phyloP scores from a whole-genome alignment of 176 grass and related monocot genomes.

The Aegilops bicornis region DNA sequence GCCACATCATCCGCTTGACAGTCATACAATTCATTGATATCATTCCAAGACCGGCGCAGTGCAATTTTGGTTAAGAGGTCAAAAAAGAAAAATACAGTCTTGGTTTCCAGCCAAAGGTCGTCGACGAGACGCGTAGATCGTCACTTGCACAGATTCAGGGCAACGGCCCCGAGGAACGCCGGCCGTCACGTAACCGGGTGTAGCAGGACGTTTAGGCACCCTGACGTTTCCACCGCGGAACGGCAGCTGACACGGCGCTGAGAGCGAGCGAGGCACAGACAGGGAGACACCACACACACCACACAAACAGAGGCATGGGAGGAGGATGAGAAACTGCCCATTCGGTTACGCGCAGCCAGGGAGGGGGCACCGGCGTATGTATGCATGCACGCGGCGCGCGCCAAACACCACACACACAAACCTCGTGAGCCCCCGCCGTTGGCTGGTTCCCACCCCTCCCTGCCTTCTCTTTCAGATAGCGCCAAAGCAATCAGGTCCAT shows the following conservation, averaged over 20 bases:
- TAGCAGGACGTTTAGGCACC: not conserved
- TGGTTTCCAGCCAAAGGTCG: not conserved
- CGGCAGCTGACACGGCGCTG: not conserved
- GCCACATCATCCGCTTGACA: not conserved
- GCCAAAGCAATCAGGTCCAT: conserved; percentile 1
- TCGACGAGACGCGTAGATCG: not conserved
- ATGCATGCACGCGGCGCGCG: conserved; percentile 5
- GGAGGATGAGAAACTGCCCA: not conserved
- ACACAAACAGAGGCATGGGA: not conserved
- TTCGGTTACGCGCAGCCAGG: conserved; percentile 26
- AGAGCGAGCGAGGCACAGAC: not conserved
- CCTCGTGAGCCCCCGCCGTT: conserved; percentile 12
- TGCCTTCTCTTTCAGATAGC: not conserved
- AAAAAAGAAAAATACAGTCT: too few species aligned
- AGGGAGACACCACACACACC: not conserved
- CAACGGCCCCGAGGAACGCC: not conserved
- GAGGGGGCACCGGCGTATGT: too few species aligned
- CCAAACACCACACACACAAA: conserved; percentile 28
- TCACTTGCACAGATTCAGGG: not conserved
- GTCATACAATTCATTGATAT: not conserved
- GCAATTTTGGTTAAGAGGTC: too few species aligned
- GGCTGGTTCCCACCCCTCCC: not conserved
- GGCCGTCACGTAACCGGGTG: not conserved
- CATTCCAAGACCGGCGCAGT: not conserved
- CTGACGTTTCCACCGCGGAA: not conserved